phyloP scores from a whole-genome alignment of 352 stramenopile species.

The Globisporangium nunn region DNA sequence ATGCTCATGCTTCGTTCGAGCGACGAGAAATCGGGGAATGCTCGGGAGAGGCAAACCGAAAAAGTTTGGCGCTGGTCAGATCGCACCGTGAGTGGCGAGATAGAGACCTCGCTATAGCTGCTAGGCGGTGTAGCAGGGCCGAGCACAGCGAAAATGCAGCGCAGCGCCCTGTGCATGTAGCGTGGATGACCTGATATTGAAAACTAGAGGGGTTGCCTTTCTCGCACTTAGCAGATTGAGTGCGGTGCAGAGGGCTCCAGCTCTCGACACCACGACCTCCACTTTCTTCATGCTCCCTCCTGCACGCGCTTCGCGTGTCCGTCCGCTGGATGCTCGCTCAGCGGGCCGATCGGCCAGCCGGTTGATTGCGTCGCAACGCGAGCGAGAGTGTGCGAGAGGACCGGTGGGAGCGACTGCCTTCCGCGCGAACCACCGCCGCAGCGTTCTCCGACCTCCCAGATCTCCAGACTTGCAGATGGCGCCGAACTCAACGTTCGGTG shows the following conservation, averaged over 20 bases:
- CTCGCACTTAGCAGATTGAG: neutral
- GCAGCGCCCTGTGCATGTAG: neutral
- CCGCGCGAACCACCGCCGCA: too few relatives aligned
- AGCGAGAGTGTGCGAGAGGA: too few relatives aligned
- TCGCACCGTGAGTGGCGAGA: neutral
- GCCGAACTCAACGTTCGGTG: too few relatives aligned
- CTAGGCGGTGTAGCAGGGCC: neutral
- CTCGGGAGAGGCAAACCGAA: neutral
- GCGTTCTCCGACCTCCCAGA: too few relatives aligned
- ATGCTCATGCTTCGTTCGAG: neutral
- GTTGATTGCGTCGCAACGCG: too few relatives aligned
- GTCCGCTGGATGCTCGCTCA: too few relatives aligned
- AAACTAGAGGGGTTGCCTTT: neutral
- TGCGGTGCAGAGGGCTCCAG: neutral
- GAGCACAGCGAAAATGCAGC: too few relatives aligned
- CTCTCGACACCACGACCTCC: neutral
- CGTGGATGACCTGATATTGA: neutral
- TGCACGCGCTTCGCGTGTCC: neutral
- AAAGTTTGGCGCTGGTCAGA: neutral
- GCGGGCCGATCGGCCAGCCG: too few relatives aligned
- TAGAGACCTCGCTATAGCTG: neutral
- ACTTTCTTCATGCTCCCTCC: neutral
- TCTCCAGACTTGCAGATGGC: too few relatives aligned
- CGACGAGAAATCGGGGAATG: neutral
- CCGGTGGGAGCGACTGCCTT: too few relatives aligned